Base-by-base conservation (phyloP, 108 stramenopile species). In the Stephanodiscus triporus region DNA sequence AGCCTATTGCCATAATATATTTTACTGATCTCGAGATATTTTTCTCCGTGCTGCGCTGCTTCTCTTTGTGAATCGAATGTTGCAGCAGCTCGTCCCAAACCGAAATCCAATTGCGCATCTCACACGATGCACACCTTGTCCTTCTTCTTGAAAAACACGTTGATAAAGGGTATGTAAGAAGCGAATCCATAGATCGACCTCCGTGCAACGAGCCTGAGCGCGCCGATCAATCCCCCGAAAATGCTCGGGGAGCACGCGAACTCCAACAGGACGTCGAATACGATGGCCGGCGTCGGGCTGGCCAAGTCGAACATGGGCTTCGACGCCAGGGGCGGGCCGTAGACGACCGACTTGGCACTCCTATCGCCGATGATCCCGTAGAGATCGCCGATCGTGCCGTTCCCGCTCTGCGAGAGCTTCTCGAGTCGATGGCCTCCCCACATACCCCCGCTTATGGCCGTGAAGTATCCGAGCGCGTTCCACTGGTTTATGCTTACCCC, bases 401-500 rank as follows among this genome's bases (percentile, higher is more conserved):
- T 56, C 0, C 73, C 73, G 4, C 54, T 57, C 22, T 56, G 68
- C 11, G 17, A 50, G 27, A 23, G 17, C 4, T 16, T 30, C 30
- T 69, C 73, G 30, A 58, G 30, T 11, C 29, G 30, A 26, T 74
- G 73, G 9, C 67, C 73, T 11, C 73, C 73, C 73, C 73, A 68
- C 32, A 30, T 34, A 1, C 68, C 73, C n/a, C 73, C 73, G 29
- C 13, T 50, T 9, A 3, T 5, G 5, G 50, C 1, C 11, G 67
- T 22, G 8, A 49, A 53, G 45, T 69, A 68, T 13, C 67, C 64
- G 1, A 74, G 57, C 19, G 60, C 50, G n/a, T 55, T 67, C 66
- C 32, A 55, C 30, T 56, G 53, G 38, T 74, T 74, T 29, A 74
- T 36, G 11, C 48, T 26, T 8, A 74, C 29, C 3, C 49, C 22